Conservation (phyloP, 1,284 basidiomycete genomes). For the Lentinula novae-zelandiae region DNA sequence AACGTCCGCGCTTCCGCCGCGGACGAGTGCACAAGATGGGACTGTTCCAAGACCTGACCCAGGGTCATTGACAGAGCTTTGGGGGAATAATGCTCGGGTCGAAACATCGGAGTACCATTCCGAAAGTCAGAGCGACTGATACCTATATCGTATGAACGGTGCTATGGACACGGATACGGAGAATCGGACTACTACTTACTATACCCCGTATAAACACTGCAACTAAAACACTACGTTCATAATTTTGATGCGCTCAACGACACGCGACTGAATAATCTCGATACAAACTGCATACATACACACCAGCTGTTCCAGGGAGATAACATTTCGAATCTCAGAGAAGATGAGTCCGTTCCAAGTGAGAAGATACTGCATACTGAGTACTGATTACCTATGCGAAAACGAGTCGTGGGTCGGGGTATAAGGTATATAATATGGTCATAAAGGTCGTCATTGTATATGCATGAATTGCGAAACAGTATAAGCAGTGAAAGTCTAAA, state of each 20-base stretch:
- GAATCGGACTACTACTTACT: not conserved
- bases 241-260: not conserved
- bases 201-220: not conserved
- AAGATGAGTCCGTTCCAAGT: not conserved
- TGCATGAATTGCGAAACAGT: not conserved
- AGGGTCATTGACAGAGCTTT: slow-evolving; percentile 29
- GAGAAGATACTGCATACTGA: not conserved
- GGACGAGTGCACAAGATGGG: slow-evolving; percentile 20
- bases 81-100: slow-evolving; percentile 24
- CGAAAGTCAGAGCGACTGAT: not conserved
- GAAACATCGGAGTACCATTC: not conserved
- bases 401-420: not conserved
- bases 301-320: too few species aligned
- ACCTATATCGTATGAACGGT: not conserved
- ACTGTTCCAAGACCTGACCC: slow-evolving; percentile 36
- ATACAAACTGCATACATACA: not conserved
- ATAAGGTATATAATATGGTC: not conserved
- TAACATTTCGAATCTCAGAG: not conserved
- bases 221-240: not conserved
- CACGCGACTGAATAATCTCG: too few species aligned
- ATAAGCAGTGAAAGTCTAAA: not conserved
- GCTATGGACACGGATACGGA: too few species aligned
- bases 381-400: not conserved
- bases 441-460: not conserved
- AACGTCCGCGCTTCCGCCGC: slow-evolving; percentile 8